These are phyloP conservation scores for Candida mesenterica DNA, from an alignment of 1,139 yeast genomes.

Conservation along the genomic window DNA sequence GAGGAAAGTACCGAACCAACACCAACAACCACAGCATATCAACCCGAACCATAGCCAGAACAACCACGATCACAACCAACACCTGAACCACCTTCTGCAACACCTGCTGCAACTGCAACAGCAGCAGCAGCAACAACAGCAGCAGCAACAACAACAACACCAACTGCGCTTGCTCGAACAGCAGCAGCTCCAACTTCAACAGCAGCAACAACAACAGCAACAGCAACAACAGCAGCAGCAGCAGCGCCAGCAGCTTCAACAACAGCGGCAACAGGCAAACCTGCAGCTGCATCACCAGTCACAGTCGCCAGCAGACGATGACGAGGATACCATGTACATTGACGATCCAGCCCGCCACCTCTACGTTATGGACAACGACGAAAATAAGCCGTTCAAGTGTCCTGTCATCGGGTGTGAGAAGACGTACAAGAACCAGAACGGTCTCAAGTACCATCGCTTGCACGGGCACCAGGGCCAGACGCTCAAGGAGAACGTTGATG, in stretches of 20 bases:
- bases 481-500: conserved; percentile 86
- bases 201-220: conserved; percentile 16
- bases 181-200: conserved; percentile 16
- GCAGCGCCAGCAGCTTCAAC: conserved; percentile 17
- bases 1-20: conserved; percentile 4
- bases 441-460: conserved; percentile 88
- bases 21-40: conserved; percentile 4
- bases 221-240: conserved; percentile 15
- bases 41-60: conserved; percentile 8
- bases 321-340: conserved; percentile 56
- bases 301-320: conserved; percentile 37
- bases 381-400: conserved; percentile 93
- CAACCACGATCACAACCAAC: too few species aligned
- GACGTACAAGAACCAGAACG: conserved; percentile 95
- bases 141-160: conserved; percentile 12
- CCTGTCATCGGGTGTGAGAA: conserved; percentile 98
- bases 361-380: conserved; percentile 88
- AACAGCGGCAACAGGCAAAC: conserved; percentile 16
- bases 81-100: conserved; percentile 5
- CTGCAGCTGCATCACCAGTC: conserved; percentile 15
- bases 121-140: conserved; percentile 19
- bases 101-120: conserved; percentile 17
- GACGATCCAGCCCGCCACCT: conserved; percentile 94
- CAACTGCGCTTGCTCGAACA: conserved; percentile 9
- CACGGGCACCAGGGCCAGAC: conserved; percentile 98